Base-by-base conservation (phyloP, 441 rosid genomes). In the Mallotus japonicus region DNA sequence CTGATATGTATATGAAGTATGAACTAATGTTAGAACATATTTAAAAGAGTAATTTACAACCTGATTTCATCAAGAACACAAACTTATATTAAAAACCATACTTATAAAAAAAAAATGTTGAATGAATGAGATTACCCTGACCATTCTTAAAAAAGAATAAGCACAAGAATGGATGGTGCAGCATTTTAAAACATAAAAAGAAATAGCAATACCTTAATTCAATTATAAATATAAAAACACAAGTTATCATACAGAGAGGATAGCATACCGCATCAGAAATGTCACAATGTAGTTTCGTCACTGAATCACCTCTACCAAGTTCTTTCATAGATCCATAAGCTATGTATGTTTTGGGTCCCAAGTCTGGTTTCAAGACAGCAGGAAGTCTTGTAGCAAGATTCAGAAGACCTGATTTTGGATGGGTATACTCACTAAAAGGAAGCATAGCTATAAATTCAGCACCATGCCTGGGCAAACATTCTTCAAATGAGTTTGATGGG, bases 311-410 rank as follows among this genome's bases (percentile, higher is more conserved):
- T 76, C 97, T 92, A 44, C 97, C 97, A 75, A 85, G 85, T 80
- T 92, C 98, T 82, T 88, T 84, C 40, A 73, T 73, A 79, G 84
- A 74, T 71, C 97, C 97, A 84, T 89, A 92, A 47, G 96, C 98
- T 68, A 94, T 85, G 64, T 92, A 94, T 0, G 92, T 87, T 82
- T 94, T 94, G 28, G 98, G 98, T 61, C 97, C 98, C 92, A 94
- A 61, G 79, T 94, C 97, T 37, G 97, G 98, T 83, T 84, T 89
- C 75, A 94, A 72, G 0, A 57, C 3, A 0, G 67, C 1, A 0
- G 97, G 97, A 82, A 92, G 78, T 75, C 78, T 85, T 56, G 75
- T 79, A 44, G 96, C 89, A 42, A 93, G 83, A 80, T 93, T 92
- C 55, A 92, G 76, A 80, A 80, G 75, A 47, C 98, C 97, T 58